Base-by-base conservation (phyloP, 2,329 filamentous ascomycete genomes). In the Talaromyces pinophilus region DNA sequence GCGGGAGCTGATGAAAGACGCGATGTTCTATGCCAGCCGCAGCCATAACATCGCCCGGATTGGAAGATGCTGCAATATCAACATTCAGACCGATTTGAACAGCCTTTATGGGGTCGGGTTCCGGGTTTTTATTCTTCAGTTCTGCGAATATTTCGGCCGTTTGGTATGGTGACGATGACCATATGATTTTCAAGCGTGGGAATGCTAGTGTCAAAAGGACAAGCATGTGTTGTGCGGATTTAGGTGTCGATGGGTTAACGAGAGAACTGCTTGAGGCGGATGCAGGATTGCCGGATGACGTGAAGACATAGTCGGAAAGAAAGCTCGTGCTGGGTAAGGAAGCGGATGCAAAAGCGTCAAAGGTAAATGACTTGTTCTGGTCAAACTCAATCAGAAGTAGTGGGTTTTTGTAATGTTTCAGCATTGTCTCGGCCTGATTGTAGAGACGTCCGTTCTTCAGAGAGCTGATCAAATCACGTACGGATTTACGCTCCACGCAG, bases 341-440 rank as follows among this genome's bases (percentile, higher is more conserved):
- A 35, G 76, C 71, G 33, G 77, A 78, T 2, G 77, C 73, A 69
- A 81, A 81, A 0, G 91, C 90, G 77, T 94, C 95, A 17, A 99
- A 88, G 0, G 93, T 98, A 78, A 99, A 99, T 3, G 92, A 94
- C 78, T 96, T 97, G 81, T 96, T 94, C 76, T 96, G 91, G 76
- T 97, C 93, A 77, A 99, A 99, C 78, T 99, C 95, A 74, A 99
- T 98, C 54, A 99, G 87, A 6, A 99, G 87, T 87, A 98, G 92
- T 0, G 93, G 90, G 70, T 81, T 88, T 74, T 90, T 90, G 86
- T 99, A 99, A 80, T 98, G 89, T 76, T 92, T 88, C 67, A 96
- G 90, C 94, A 99, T 98, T 59, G 91, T 89, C 79, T 98, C 94
- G 48, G 91, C 90, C 82, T 99, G 95, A 72, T 88, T 92, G 82